These are phyloP conservation scores for Penicillium janthinellum DNA, from an alignment of 2,329 filamentous ascomycete species.

Conservation along the genomic window DNA sequence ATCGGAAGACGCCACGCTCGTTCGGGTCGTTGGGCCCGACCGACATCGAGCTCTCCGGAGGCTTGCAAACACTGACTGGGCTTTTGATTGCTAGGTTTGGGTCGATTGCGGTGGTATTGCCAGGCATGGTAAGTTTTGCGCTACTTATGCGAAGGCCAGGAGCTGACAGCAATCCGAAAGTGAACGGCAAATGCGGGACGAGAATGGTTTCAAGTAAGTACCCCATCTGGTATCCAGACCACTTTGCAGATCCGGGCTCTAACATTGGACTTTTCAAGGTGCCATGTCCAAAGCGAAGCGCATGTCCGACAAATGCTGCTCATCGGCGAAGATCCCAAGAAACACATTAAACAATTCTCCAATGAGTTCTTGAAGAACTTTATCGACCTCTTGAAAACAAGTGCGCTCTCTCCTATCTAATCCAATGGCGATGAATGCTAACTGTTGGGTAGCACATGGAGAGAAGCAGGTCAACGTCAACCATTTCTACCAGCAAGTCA, in stretches of 20 bases:
- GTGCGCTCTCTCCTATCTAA: background rate
- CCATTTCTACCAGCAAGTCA: conserved; percentile 93
- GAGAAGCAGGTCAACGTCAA: conserved; percentile 90
- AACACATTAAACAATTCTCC: conserved; percentile 79
- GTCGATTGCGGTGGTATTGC: conserved; percentile 90
- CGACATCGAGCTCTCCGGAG: background rate
- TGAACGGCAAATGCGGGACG: conserved; percentile 74
- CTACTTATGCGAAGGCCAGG: too few species aligned
- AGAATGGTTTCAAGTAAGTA: conserved; percentile 60
- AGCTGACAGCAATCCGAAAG: background rate
- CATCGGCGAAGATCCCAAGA: conserved; percentile 84
- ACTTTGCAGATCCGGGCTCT: background rate
- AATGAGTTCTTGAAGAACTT: conserved; percentile 82
- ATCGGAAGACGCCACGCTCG: background rate
- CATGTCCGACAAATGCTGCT: conserved; percentile 89
- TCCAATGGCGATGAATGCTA: background rate
- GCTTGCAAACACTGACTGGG: background rate
- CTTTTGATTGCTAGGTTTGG: conserved; percentile 55
- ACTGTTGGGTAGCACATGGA: conserved; percentile 61
- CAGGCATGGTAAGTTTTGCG: background rate
- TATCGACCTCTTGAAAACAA: conserved; percentile 72
- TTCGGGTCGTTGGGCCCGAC: background rate
- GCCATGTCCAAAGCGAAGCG: conserved; percentile 77
- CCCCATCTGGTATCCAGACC: background rate
- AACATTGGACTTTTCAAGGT: conserved; percentile 35